Percentiles rank a stretch among this genome's conserved stretches.
These are phyloP conservation scores for Salmacisia buchloeana DNA, from an alignment of 1,284 basidiomycete species.

Conservation along the genomic window DNA sequence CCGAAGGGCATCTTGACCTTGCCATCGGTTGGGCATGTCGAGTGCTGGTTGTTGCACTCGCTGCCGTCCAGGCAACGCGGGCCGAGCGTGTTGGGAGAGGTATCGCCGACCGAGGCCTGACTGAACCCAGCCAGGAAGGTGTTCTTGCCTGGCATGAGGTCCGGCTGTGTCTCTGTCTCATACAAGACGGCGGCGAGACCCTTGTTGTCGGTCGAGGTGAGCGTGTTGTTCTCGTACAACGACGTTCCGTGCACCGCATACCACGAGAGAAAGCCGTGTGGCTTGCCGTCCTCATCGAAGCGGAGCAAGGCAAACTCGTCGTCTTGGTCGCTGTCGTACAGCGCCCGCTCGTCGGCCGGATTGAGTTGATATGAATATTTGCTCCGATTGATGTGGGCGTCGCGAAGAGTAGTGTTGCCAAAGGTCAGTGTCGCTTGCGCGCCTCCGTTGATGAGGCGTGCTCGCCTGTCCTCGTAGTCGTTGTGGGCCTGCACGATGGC, in stretches of 20 bases:
- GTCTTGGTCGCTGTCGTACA: slow-evolving; percentile 37
- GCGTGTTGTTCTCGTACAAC: slow-evolving; percentile 34
- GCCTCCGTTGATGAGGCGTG: slow-evolving; percentile 3
- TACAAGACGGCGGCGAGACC: slow-evolving; percentile 37
- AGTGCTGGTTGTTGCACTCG: slow-evolving; percentile 35
- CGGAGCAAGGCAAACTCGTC: slow-evolving; percentile 38
- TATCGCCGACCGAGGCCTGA: slow-evolving; percentile 37
- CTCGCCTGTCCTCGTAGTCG: slow-evolving; percentile 51
- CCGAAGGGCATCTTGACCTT: not conserved
- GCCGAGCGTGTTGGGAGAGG: slow-evolving; percentile 39
- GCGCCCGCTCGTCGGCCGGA: slow-evolving; percentile 29
- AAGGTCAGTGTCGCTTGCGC: slow-evolving; percentile 53
- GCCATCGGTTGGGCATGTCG: slow-evolving; percentile 29
- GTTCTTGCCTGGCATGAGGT: slow-evolving; percentile 27
- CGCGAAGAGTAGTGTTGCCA: slow-evolving; percentile 63
- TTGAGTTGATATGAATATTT: slow-evolving; percentile 36
- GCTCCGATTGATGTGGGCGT: slow-evolving; percentile 63
- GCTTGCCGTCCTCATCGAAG: slow-evolving; percentile 22
- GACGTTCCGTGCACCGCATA: slow-evolving; percentile 69
- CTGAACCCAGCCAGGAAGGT: slow-evolving; percentile 38
- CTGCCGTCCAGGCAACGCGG: slow-evolving; percentile 36
- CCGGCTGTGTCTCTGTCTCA: slow-evolving; percentile 18
- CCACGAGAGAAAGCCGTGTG: slow-evolving; percentile 55
- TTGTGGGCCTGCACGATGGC: slow-evolving; percentile 66
- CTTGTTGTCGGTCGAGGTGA: slow-evolving; percentile 40